A percentile compares a stretch with the other conserved stretches of the same genome.
Conservation (phyloP, 2,329 filamentous ascomycete species). For the Penicillium sp. region DNA sequence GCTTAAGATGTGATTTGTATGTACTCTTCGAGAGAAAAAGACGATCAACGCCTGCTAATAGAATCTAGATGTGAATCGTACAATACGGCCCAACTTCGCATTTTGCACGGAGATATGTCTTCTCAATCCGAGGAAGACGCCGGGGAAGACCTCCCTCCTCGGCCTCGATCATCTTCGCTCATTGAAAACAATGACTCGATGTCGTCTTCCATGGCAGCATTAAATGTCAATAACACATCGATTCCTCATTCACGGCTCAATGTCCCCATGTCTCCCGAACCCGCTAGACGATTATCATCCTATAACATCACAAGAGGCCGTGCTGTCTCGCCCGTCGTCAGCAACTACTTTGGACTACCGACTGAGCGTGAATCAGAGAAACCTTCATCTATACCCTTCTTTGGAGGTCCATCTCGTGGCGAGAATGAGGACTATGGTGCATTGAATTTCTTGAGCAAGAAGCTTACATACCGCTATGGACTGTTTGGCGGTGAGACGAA, state of each 20-base stretch:
- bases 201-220: slow-evolving; percentile 23
- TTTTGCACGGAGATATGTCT: slow-evolving; percentile 36
- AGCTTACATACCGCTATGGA: slow-evolving; percentile 42
- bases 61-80: slow-evolving; percentile 47
- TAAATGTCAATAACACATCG: slow-evolving; percentile 33
- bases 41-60: slow-evolving; percentile 10
- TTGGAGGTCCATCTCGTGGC: slow-evolving; percentile 22
- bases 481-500: slow-evolving; percentile 34
- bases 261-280: slow-evolving; percentile 21
- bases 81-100: slow-evolving; percentile 46
- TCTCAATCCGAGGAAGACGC: slow-evolving; percentile 27
- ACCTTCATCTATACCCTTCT: slow-evolving; percentile 32
- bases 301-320: slow-evolving; percentile 41
- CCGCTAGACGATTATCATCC: slow-evolving; percentile 30
- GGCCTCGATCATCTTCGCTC: slow-evolving; percentile 31
- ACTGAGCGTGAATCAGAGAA: slow-evolving; percentile 34
- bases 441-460: slow-evolving; percentile 56
- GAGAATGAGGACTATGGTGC: slow-evolving; percentile 50
- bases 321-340: slow-evolving; percentile 45
- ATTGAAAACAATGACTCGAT: slow-evolving; percentile 25
- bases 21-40: slow-evolving; percentile 14
- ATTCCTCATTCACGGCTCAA: slow-evolving; percentile 25
- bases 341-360: slow-evolving; percentile 48
- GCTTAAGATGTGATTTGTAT: slow-evolving; percentile 74
- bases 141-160: slow-evolving; percentile 20